Evolutionary conservation across 306 rosid genomes (phyloP), one percentile per base, ranked within the genome.

Genomic region (Mimosa pudica): DNA sequence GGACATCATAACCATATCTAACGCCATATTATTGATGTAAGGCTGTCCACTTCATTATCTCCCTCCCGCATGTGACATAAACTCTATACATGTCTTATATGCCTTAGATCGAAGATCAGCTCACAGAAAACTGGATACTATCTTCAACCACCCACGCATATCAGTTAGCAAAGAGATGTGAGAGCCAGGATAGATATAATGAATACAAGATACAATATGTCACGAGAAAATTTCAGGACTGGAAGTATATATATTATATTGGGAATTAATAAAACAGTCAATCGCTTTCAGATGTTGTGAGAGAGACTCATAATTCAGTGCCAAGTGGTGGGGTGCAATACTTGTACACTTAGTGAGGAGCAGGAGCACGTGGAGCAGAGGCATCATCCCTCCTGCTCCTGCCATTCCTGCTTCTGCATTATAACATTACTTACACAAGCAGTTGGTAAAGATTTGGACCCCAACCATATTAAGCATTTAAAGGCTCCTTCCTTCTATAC

Each of bases 1-100:
- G 75, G 90, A 82, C 89, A 94, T 94, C 93, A 94, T 94, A 88
- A 87, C 94, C 87, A 86, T 88, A 90, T 94, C 89, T 83, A 69
- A 62, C 17, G 70, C 61, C 52, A 44, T 74, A 38, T 20, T 65
- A 33, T 38, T 77, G 76, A 47, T 76, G 47, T 72, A 82, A 58
- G 67, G 75, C 73, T 46, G 32, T 16, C 18, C 49, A 4, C 1
- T 65, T 48, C 44, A 64, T 14, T 13, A 48, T 48, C 52, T 47
- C 11, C 12, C 3, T 48, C 42, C 42, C 20, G 6, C 74, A 76
- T 71, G 70, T 75, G 32, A 35, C 20, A 8, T 2, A 38, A 38
- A 30, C 7, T 47, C 71, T 14, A 24, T 8, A 75, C 36, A 18
- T 69, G 6, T 17, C 2, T 47, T 10, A 4, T 48, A 48, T 48